phyloP scores from a whole-genome alignment of 768 basidiomycete genomes.

The Psilocybe sp. region DNA sequence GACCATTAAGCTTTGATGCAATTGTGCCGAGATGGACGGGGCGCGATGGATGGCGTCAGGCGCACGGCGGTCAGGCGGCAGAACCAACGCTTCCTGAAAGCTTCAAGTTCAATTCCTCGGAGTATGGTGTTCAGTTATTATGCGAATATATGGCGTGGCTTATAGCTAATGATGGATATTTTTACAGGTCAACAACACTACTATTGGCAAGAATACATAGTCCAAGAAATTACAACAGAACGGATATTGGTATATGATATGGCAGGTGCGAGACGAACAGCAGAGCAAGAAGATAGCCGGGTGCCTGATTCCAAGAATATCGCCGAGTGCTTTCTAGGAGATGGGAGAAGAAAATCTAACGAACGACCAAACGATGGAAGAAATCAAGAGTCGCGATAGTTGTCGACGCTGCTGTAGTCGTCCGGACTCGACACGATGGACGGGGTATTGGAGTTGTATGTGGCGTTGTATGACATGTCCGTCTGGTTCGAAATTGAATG shows the following conservation, averaged over 20 bases:
- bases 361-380: not conserved
- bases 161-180: too few relatives aligned
- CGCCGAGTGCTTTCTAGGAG: not conserved
- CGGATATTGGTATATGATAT: too few relatives aligned
- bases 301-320: constrained; percentile 20
- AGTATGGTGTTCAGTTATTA: not conserved
- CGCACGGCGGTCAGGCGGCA: constrained; percentile 5
- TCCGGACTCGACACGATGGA: constrained; percentile 40
- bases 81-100: constrained; percentile 5
- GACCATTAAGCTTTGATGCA: constrained; percentile 10
- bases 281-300: constrained; percentile 3
- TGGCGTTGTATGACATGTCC: constrained; percentile 28
- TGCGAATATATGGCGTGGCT: not conserved
- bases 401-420: constrained; percentile 40
- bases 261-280: not conserved
- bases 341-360: not conserved
- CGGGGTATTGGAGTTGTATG: constrained; percentile 28
- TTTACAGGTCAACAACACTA: too few relatives aligned
- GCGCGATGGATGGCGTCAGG: not conserved
- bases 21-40: constrained; percentile 24
- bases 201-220: too few relatives aligned
- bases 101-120: constrained; percentile 8
- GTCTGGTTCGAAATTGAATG: constrained; percentile 29
- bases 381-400: constrained; percentile 37
- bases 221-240: too few relatives aligned